Evolutionary conservation across 768 basidiomycete species (phyloP), one percentile per base, ranked within the genome.

Genomic region (Rubroboletus satanas): DNA sequence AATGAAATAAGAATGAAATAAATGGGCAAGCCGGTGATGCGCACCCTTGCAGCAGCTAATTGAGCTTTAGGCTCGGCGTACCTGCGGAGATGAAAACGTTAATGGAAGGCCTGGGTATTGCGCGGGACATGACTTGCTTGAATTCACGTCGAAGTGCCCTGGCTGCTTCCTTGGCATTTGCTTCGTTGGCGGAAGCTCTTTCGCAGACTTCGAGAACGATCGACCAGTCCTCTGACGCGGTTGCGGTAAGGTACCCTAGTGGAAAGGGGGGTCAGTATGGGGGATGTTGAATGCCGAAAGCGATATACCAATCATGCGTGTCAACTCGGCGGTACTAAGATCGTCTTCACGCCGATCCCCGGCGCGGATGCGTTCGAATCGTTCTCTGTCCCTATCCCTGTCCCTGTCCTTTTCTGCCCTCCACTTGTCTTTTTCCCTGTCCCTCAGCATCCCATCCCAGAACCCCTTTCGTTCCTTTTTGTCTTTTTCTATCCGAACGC

Each of bases 191-290:
- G 1, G 88, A 89, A 5, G 90, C 88, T 33, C 89, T 77, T 51
- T 96, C 93, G 63, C 90, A 93, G 15, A 94, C 88, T 51, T 93
- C 90, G 47, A 93, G 76, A 0, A 94, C 87, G 31, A 92, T 78
- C 0, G 79, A 70, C 86, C 89, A 91, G 65, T 93, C 88, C 66
- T 93, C 90, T 4, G 90, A 86, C 1, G 85, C 78, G 0, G 87
- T 90, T 0, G 87, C 88, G 2, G 88, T 87, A 15, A 90, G 74
- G 62, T 80, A 90, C 0, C 87, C 88, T 90, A 44, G 12, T 6
- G 8, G 26, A n/a, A 29, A 32, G 12, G 12, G 28, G 0, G 38
- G 55, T 59, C 18, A 59, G 46, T 14, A 33, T 12, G 10, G 45
- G 52, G 46, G 0, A 43, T 1, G 17, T 1, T 7, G 37, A 15